Percentiles rank a stretch among this genome's conserved stretches.
Evolutionary conservation across 805 yeast genomes (phyloP).

Genomic region (Hemisphaericaspora nanyangensis): DNA sequence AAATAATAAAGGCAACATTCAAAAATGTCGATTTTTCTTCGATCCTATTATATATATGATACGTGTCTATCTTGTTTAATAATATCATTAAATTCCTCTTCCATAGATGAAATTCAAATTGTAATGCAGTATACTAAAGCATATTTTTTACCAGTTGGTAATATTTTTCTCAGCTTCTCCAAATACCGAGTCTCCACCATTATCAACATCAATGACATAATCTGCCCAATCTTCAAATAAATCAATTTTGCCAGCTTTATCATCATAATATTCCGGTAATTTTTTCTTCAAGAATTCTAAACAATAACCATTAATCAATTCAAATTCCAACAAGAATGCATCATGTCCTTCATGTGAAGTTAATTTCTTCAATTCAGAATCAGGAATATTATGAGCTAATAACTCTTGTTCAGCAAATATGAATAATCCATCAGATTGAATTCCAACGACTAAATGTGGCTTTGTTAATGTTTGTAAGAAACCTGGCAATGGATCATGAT

Average conservation of each 20-base stretch:
- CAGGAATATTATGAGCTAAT: conserved; percentile 70
- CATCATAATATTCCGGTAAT: conserved; percentile 55
- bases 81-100: too few relatives aligned
- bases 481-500: conserved; percentile 36
- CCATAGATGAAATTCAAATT: too few relatives aligned
- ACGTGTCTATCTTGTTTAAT: too few relatives aligned
- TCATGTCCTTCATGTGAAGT: conserved; percentile 97
- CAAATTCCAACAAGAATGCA: conserved; percentile 89
- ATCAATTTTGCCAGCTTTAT: conserved; percentile 37
- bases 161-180: conserved; percentile 91
- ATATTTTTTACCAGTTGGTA: conserved; percentile 77
- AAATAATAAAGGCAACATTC: too few relatives aligned
- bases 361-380: conserved; percentile 64
- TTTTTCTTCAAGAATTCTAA: conserved; percentile 58
- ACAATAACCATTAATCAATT: conserved; percentile 67
- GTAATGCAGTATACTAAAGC: too few relatives aligned
- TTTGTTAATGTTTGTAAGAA: conserved; percentile 59
- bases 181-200: conserved; percentile 63
- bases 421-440: conserved; percentile 87
- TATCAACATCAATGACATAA: conserved; percentile 32
- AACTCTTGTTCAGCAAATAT: conserved; percentile 89
- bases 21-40: too few relatives aligned
- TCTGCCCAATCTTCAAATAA: conserved; percentile 40
- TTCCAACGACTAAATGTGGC: conserved; percentile 85
- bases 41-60: too few relatives aligned